Base-by-base conservation (phyloP, 768 basidiomycete genomes). In the Asterophora lycoperdoides region DNA sequence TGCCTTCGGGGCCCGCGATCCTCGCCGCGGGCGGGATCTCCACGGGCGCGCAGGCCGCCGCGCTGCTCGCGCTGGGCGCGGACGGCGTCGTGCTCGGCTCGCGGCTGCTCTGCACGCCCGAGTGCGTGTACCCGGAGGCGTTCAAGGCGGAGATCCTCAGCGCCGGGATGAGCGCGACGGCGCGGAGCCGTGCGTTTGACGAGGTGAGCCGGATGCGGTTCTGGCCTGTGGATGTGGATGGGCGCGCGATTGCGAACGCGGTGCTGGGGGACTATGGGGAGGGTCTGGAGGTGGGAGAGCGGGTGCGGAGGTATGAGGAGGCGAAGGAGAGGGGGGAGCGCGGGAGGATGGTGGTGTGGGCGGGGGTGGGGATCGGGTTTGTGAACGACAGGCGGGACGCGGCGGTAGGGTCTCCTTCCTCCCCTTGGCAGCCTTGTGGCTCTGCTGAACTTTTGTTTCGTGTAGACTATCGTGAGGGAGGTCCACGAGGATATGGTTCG, bases 11-110 rank as follows among this genome's bases (percentile, higher is more conserved):
- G 2, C 75, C 75, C 0, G 70, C 70, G 1, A 57, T 84, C 44
- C 53, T 85, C n/a, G 82, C 78, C 2, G 83, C 84, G 0, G 85
- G 85, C 5, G 84, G 83, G 0, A 58, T 86, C 43, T 63, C 70
- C 2, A 76, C 66, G 4, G 81, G 83, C 8, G 53, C 64, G 0
- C 79, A 83, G 41, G 60, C 79, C 44, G 77, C 80, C 14, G 62
- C 73, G 2, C 53, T 78, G 26, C 71, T 86, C 40, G 62, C 71
- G 4, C 66, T 79, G 44, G 81, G 83, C 26, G 81, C 76, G 1
- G 60, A 73, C 3, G 84, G 79, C 2, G 78, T 67, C 3, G 77
- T 75, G 2, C 56, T 78, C 5, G 84, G 84, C 19, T 84, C 84
- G 0, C 75, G 81, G 0, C 78, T 84, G 60, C 60, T 79, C 44